Percentiles rank a stretch among this genome's conserved stretches.
Evolutionary conservation across 2,329 filamentous ascomycete genomes (phyloP).

Genomic region (Penicillium sp.): DNA sequence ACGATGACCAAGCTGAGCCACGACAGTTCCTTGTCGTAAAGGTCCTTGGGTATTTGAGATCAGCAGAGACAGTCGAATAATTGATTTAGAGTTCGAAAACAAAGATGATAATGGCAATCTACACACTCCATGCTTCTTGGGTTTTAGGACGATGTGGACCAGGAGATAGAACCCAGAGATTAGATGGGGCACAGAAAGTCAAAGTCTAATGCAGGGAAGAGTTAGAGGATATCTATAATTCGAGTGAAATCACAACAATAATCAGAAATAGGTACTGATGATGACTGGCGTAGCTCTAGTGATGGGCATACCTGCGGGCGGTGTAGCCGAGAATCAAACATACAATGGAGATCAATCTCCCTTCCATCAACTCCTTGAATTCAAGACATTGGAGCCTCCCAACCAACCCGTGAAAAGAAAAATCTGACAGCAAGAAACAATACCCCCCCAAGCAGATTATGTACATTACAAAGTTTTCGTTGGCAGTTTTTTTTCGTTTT

Average conservation of each 20-base stretch:
- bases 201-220: not conserved
- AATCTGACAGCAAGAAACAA: not conserved
- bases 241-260: too few species aligned
- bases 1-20: conserved; percentile 38
- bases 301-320: too few species aligned
- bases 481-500: not conserved
- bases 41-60: conserved; percentile 31
- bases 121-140: too few species aligned
- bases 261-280: too few species aligned
- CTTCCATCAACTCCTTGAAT: not conserved
- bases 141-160: not conserved
- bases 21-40: conserved; percentile 29
- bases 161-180: not conserved
- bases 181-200: not conserved
- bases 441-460: not conserved
- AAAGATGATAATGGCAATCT: not conserved
- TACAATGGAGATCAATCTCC: too few species aligned
- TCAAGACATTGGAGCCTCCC: not conserved
- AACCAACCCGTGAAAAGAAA: not conserved
- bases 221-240: too few species aligned
- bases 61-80: conserved; percentile 2
- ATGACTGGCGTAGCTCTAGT: too few species aligned
- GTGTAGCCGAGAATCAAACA: too few species aligned
- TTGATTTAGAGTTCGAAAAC: too few species aligned
- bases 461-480: not conserved